Evolutionary conservation across 2,329 filamentous ascomycete genomes (phyloP).

Genomic region (Tolypocladium inflatum): DNA sequence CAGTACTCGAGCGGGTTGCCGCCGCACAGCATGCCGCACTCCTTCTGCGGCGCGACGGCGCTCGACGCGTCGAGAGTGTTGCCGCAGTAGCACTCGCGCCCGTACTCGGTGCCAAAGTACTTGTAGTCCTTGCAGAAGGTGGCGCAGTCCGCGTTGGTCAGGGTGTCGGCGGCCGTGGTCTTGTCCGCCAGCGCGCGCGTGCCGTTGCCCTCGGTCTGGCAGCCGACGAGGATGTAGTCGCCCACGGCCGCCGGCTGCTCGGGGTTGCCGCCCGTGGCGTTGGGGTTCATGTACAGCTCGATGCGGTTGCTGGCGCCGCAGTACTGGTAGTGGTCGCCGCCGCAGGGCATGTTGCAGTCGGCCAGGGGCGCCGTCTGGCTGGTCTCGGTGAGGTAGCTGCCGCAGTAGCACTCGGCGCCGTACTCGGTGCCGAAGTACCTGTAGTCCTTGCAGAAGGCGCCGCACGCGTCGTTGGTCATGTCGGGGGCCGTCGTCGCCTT

Average conservation of each 20-base stretch:
- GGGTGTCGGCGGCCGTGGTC: constrained; percentile 13
- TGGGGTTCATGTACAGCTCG: constrained; percentile 22
- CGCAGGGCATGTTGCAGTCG: constrained; percentile 26
- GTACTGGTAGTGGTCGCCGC: constrained; percentile 20
- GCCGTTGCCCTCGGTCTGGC: constrained; percentile 24
- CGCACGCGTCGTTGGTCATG: constrained; percentile 25
- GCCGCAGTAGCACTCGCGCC: constrained; percentile 28
- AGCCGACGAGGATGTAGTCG: constrained; percentile 23
- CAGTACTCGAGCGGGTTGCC: constrained; percentile 28
- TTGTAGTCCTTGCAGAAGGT: constrained; percentile 18
- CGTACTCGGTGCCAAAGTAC: constrained; percentile 28
- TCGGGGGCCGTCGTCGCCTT: constrained; percentile 12
- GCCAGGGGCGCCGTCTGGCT: constrained; percentile 15
- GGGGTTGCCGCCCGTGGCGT: constrained; percentile 14
- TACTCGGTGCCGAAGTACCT: constrained; percentile 33
- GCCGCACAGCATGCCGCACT: constrained; percentile 32
- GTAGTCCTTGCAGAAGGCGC: constrained; percentile 23
- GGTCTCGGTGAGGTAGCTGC: constrained; percentile 17
- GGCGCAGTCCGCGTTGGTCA: constrained; percentile 24
- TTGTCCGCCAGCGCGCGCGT: constrained; percentile 21
- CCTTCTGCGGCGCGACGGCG: constrained; percentile 15
- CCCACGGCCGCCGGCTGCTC: constrained; percentile 21
- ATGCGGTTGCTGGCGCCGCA: constrained; percentile 23
- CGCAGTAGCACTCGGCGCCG: constrained; percentile 28
- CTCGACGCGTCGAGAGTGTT: constrained; percentile 17